A percentile compares a stretch with the other conserved stretches of the same genome.
Evolutionary conservation across 805 yeast species (phyloP).

Genomic region (Kazachstania viticola): DNA sequence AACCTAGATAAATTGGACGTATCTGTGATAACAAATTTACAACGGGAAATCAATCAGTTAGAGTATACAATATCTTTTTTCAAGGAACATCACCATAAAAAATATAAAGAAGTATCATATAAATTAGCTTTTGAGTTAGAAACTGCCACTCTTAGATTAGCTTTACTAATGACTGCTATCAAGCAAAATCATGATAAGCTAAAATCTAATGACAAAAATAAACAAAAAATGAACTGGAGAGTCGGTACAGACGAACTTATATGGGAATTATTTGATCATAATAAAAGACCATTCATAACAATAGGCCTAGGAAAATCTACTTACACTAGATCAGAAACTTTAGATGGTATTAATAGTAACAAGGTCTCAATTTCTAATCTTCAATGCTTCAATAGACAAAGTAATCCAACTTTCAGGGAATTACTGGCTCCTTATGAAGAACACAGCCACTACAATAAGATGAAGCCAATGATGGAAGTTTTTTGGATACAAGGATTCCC

Average conservation of each 20-base stretch:
- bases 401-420: constrained; percentile 39
- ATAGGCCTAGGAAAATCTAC: constrained; percentile 39
- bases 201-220: constrained; percentile 12
- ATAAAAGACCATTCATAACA: constrained; percentile 38
- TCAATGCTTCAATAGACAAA: constrained; percentile 42
- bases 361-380: constrained; percentile 34
- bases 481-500: constrained; percentile 48
- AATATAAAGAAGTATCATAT: constrained; percentile 29
- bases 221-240: constrained; percentile 33
- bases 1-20: constrained; percentile 25
- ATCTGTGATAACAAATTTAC: constrained; percentile 39
- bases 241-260: constrained; percentile 42
- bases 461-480: constrained; percentile 30
- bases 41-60: constrained; percentile 34
- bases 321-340: constrained; percentile 37
- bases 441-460: constrained; percentile 11
- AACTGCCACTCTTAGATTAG: constrained; percentile 29
- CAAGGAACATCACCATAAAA: constrained; percentile 26
- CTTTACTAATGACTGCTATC: constrained; percentile 34
- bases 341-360: constrained; percentile 44
- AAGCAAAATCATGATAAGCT: constrained; percentile 25
- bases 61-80: constrained; percentile 31
- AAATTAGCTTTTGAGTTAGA: constrained; percentile 28
- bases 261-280: constrained; percentile 44
- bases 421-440: constrained; percentile 34